Percentiles rank a stretch among this genome's conserved stretches.
Conservation (phyloP, 768 basidiomycete species). For the Suillus lakei region DNA sequence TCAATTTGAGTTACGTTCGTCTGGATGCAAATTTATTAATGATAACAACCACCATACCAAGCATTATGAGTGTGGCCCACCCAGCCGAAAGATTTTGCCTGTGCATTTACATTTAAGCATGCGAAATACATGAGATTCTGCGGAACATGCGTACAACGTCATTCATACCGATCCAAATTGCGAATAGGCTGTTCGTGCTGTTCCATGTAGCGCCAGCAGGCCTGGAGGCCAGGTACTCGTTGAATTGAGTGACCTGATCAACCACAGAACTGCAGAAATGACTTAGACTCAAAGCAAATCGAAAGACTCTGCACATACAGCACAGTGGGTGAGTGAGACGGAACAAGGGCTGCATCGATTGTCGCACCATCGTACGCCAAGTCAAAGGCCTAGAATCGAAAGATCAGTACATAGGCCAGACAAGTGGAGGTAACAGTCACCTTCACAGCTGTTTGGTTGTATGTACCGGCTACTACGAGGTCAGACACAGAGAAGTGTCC, state of each 20-base stretch:
- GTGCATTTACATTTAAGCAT: not conserved
- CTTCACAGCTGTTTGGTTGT: constrained; percentile 59
- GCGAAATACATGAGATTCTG: not conserved
- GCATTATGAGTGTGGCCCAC: constrained; percentile 11
- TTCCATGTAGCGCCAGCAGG: constrained; percentile 60
- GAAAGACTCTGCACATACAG: constrained; percentile 42
- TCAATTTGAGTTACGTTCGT: constrained; percentile 26
- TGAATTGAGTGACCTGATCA: constrained; percentile 66
- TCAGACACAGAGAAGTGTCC: constrained; percentile 1
- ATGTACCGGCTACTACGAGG: constrained; percentile 45
- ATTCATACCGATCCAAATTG: constrained; percentile 73
- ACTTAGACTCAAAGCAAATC: not conserved
- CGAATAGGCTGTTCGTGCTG: constrained; percentile 59
- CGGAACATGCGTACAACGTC: constrained; percentile 47
- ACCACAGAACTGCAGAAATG: constrained; percentile 27
- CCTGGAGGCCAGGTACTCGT: constrained; percentile 48
- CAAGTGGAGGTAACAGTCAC: constrained; percentile 27
- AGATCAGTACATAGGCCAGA: not conserved
- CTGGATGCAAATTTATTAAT: constrained; percentile 11
- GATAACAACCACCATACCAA: not conserved
- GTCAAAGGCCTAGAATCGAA: constrained; percentile 54
- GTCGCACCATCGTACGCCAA: constrained; percentile 72
- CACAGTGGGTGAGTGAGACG: constrained; percentile 54
- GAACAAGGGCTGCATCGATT: constrained; percentile 60
- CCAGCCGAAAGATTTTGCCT: constrained; percentile 17